These are phyloP conservation scores for Solanum okadae DNA, from an alignment of 257 asterid genomes.

Conservation along the genomic window DNA sequence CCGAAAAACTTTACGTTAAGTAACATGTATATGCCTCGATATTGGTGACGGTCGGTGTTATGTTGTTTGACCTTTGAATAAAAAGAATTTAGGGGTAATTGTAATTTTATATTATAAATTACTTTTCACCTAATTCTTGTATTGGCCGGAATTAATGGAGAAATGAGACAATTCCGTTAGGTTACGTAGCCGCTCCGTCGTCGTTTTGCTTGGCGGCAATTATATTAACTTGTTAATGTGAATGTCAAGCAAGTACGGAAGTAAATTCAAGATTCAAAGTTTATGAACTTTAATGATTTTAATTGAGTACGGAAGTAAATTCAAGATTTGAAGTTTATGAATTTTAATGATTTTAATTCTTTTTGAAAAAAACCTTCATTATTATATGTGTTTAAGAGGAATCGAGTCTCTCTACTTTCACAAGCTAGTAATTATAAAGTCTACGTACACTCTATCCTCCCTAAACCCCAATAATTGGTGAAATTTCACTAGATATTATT, in stretches of 20 bases:
- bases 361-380: too few relatives aligned
- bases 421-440: fast-evolving
- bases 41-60: background rate
- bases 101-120: background rate
- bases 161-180: background rate
- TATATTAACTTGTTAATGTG: background rate
- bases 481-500: too few relatives aligned
- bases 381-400: too few relatives aligned
- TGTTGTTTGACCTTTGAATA: background rate
- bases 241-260: background rate
- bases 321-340: background rate
- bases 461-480: too few relatives aligned
- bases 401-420: background rate
- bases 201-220: background rate
- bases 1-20: too few relatives aligned
- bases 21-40: background rate
- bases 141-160: background rate
- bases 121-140: background rate
- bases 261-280: background rate
- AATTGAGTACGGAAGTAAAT: background rate
- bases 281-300: too few relatives aligned
- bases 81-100: background rate
- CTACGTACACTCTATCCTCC: fast-evolving
- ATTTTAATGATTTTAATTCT: background rate
- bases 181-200: background rate